Evolutionary conservation across 768 basidiomycete species (phyloP).

Genomic region (Boletus pseudo-olivaceus): DNA sequence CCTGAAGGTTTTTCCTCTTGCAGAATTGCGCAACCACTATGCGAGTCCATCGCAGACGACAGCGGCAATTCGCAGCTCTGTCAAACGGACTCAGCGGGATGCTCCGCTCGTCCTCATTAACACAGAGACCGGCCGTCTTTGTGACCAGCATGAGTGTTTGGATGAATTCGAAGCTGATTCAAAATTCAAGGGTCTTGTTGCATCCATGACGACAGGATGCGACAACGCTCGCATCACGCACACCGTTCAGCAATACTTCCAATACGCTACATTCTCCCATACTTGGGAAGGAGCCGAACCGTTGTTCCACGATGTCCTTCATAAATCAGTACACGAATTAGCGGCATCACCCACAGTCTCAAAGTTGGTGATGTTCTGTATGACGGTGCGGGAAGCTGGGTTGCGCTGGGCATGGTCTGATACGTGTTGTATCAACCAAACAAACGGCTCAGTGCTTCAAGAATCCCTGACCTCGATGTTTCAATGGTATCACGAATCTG

Average conservation of each 20-base stretch:
- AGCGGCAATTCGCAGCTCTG: not conserved
- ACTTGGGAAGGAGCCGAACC: not conserved
- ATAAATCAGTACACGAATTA: not conserved
- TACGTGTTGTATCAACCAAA: not conserved
- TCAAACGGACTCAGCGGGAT: not conserved
- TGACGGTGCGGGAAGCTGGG: not conserved
- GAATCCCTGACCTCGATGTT: too few relatives aligned
- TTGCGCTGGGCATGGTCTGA: not conserved
- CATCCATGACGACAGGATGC: not conserved
- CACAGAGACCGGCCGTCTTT: not conserved
- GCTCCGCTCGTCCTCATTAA: not conserved
- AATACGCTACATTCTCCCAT: not conserved
- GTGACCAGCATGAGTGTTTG: not conserved
- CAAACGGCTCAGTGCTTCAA: not conserved
- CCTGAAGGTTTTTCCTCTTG: not conserved
- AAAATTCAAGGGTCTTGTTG: not conserved
- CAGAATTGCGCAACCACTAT: not conserved
- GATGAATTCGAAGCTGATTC: not conserved
- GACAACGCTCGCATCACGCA: not conserved
- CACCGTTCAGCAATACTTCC: not conserved
- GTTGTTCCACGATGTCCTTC: not conserved
- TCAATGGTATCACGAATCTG: too few relatives aligned
- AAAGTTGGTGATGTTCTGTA: not conserved
- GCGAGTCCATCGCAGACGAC: not conserved
- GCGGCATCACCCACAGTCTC: not conserved